Evolutionary conservation across 1,284 basidiomycete genomes (phyloP), one percentile per base, ranked within the genome.

Genomic region (Amylostereum areolatum): DNA sequence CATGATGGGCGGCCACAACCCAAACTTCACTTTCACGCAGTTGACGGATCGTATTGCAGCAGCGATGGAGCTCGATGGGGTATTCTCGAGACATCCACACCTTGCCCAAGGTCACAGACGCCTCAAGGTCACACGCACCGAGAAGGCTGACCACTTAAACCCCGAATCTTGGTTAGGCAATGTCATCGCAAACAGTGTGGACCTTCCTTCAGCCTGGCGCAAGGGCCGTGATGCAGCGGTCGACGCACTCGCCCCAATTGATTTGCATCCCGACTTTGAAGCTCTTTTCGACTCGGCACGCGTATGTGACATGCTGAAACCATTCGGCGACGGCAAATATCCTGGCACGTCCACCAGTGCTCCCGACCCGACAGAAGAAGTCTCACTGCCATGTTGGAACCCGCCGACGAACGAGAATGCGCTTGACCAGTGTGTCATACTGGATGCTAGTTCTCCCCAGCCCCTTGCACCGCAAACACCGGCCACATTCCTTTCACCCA

Each of bases 21-120:
- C 55, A 0, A 54, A 56, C 43, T 46, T 56, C 12, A 34, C 49
- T 48, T 45, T 66, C 37, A 63, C 65, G 2, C 54, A 65, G 42
- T 58, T 69, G 30, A 54, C 64, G 49, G 59, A 66, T 54, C 64
- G 60, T 55, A 60, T 71, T 48, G 65, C 64, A 12, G 61, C 63
- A 2, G 63, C 63, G 11, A 47, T 69, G 35, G 62, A 58, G 35
- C 49, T 61, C 12, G 64, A 63, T 2, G 62, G 65, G 8, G 46
- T 62, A 35, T 43, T 48, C 10, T 8, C 43, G 2, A 34, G 42
- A 8, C 36, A 55, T 31, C 54, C 52, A 1, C 30, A 53, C 3
- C 52, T 55, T 11, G 45, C 53, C 35, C 33, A 30, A 25, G 56
- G 56, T 1, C 46, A 47, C 32, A 50, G 54, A 4, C 50, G 50